Percentiles rank a stretch among this genome's conserved stretches.
These are phyloP conservation scores for Crithidia sp. DNA, from an alignment of 208 protist species.

Conservation along the genomic window DNA sequence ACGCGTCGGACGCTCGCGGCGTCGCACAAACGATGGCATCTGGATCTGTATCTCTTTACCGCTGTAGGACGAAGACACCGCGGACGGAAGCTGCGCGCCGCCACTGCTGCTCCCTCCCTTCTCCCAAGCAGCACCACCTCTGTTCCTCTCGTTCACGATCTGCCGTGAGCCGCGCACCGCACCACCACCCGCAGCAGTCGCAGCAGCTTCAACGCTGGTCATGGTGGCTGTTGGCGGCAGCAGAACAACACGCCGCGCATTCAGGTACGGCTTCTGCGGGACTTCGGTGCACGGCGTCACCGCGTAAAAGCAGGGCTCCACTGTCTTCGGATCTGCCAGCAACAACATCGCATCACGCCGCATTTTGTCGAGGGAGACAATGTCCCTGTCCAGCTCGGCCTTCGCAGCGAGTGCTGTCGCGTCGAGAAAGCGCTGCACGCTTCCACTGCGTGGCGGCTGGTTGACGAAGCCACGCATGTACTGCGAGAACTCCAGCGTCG, in stretches of 20 bases:
- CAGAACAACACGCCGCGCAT: slow-evolving; percentile 15
- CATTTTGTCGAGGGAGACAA: slow-evolving; percentile 19
- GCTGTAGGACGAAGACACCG: background rate
- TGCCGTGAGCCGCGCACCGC: too few species aligned
- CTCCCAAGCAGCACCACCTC: too few species aligned
- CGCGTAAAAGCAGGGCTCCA: slow-evolving; percentile 29
- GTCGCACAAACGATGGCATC: slow-evolving; percentile 10
- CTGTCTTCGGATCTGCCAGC: slow-evolving; percentile 17
- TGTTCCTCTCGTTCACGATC: too few species aligned
- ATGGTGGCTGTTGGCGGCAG: background rate
- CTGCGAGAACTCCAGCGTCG: slow-evolving; percentile 19
- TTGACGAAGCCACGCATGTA: slow-evolving; percentile 29
- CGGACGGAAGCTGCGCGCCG: background rate
- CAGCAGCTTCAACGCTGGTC: background rate
- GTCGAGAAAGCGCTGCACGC: slow-evolving; percentile 33
- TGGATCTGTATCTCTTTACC: background rate
- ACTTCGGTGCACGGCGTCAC: slow-evolving; percentile 12
- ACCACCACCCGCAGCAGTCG: background rate
- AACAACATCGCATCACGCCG: slow-evolving; percentile 22
- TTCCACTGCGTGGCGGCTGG: slow-evolving; percentile 34
- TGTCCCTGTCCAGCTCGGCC: slow-evolving; percentile 15
- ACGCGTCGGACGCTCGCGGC: background rate
- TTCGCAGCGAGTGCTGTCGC: slow-evolving; percentile 12
- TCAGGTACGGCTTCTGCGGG: slow-evolving; percentile 7
- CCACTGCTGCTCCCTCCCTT: too few species aligned